Evolutionary conservation across 2,329 filamentous ascomycete genomes (phyloP).

Genomic region (Neonectria ditissima): DNA sequence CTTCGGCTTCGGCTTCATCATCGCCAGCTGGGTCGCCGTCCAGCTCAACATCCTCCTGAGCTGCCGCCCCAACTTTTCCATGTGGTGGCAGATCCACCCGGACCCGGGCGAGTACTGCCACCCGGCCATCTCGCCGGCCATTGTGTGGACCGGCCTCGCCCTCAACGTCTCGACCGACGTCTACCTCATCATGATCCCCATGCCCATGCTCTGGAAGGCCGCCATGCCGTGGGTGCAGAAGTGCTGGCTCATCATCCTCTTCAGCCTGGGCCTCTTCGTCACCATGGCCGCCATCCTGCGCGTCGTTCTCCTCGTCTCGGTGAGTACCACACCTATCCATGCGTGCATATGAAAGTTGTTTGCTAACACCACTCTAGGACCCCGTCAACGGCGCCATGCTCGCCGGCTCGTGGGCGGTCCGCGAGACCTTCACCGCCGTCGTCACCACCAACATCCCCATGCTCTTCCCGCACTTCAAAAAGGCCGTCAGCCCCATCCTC

Average conservation of each 20-base stretch:
- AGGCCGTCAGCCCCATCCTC: conserved; percentile 46
- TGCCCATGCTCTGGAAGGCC: conserved; percentile 62
- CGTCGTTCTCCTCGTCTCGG: conserved; percentile 45
- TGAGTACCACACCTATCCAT: conserved; percentile 23
- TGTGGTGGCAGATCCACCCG: conserved; percentile 70
- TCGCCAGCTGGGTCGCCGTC: conserved; percentile 61
- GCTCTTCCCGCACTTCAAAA: conserved; percentile 59
- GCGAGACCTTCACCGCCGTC: conserved; percentile 59
- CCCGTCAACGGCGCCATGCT: conserved; percentile 55
- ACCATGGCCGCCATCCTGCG: conserved; percentile 55
- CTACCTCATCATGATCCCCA: conserved; percentile 68
- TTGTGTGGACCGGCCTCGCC: conserved; percentile 63
- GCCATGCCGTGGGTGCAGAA: conserved; percentile 53
- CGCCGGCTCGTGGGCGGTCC: conserved; percentile 56
- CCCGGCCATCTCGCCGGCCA: conserved; percentile 61
- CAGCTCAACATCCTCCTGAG: conserved; percentile 63
- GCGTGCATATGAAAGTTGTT: no score
- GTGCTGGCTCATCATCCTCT: conserved; percentile 52
- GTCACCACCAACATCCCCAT: conserved; percentile 58
- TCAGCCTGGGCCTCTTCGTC: conserved; percentile 56
- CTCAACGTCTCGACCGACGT: conserved; percentile 68
- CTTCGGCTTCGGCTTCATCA: conserved; percentile 63
- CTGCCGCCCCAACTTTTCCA: conserved; percentile 62
- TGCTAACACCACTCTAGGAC: conserved; percentile 46
- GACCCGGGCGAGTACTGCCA: conserved; percentile 65